A percentile compares a stretch with the other conserved stretches of the same genome.
Conservation (phyloP, 78 protist genomes). For the Dictyostelium firmibasis region DNA sequence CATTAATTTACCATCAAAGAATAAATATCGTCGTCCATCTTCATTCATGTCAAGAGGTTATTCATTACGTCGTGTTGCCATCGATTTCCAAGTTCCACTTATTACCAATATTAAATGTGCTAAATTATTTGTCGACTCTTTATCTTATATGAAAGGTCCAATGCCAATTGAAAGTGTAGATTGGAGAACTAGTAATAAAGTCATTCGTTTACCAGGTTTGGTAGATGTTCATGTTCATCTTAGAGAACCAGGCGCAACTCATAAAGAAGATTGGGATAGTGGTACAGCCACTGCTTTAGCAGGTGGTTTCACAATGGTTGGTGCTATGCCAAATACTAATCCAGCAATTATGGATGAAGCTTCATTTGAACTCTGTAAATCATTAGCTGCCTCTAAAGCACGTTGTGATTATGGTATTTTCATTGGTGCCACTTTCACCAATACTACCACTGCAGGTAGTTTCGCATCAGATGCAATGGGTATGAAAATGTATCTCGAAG, state of each 20-base stretch:
- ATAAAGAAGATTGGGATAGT: constrained; percentile 81
- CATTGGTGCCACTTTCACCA: constrained; percentile 69
- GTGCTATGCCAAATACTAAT: constrained; percentile 84
- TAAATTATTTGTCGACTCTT: constrained; percentile 87
- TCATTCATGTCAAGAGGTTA: constrained; percentile 91
- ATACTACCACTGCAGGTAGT: constrained; percentile 12
- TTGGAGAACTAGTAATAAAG: constrained; percentile 19
- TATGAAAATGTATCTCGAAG: constrained; percentile 78
- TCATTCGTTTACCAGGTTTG: constrained; percentile 79
- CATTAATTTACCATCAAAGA: constrained; percentile 91
- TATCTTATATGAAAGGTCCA: constrained; percentile 47
- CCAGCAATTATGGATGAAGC: constrained; percentile 72
- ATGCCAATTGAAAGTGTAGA: constrained; percentile 68
- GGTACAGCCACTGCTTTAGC: constrained; percentile 82
- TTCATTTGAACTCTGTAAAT: constrained; percentile 36
- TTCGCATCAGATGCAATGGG: constrained; percentile 61
- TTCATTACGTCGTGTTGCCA: constrained; percentile 90
- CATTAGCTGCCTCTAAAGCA: constrained; percentile 64
- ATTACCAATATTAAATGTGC: constrained; percentile 96
- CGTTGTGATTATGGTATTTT: constrained; percentile 79
- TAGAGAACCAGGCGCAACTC: constrained; percentile 72
- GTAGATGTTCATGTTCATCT: constrained; percentile 74
- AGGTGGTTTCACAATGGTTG: constrained; percentile 85
- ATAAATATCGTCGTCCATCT: constrained; percentile 89
- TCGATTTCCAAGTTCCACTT: constrained; percentile 90